Conservation (phyloP, 306 rosid genomes). For the Glycine latifolia region DNA sequence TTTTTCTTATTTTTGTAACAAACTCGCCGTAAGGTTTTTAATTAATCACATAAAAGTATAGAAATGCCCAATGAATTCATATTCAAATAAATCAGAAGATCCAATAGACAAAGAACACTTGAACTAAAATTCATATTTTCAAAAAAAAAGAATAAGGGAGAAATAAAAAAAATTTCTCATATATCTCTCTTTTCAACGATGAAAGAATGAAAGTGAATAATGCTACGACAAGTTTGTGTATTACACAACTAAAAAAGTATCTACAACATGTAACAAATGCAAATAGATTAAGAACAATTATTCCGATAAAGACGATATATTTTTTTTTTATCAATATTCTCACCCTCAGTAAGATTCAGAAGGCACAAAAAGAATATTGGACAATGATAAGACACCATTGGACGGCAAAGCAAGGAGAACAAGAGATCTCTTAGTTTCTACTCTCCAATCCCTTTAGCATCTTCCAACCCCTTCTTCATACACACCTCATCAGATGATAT, state of each 20-base stretch:
- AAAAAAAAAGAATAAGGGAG: too few species aligned
- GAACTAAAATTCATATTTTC: too few species aligned
- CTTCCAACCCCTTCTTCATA: constrained; percentile 49
- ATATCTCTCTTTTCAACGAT: too few species aligned
- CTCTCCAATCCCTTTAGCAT: constrained; percentile 70
- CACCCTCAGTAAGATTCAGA: not conserved
- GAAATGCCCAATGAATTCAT: too few species aligned
- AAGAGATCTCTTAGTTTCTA: constrained; percentile 98
- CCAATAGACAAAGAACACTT: too few species aligned
- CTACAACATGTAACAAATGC: not conserved
- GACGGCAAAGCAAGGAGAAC: constrained; percentile 89
- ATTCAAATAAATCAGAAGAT: too few species aligned
- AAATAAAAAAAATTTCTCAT: too few species aligned
- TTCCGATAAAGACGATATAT: not conserved
- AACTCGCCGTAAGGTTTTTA: too few species aligned
- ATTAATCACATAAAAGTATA: too few species aligned
- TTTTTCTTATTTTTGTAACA: too few species aligned
- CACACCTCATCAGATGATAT: constrained; percentile 42
- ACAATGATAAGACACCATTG: constrained; percentile 49
- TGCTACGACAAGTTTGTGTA: not conserved
- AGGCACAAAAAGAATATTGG: constrained; percentile 51
- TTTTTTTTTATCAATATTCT: not conserved
- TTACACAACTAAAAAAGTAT: not conserved
- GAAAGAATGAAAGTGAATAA: not conserved
- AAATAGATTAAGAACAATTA: not conserved